Conservation (phyloP, 305 asterid species). For the Euphrasia arctica region DNA sequence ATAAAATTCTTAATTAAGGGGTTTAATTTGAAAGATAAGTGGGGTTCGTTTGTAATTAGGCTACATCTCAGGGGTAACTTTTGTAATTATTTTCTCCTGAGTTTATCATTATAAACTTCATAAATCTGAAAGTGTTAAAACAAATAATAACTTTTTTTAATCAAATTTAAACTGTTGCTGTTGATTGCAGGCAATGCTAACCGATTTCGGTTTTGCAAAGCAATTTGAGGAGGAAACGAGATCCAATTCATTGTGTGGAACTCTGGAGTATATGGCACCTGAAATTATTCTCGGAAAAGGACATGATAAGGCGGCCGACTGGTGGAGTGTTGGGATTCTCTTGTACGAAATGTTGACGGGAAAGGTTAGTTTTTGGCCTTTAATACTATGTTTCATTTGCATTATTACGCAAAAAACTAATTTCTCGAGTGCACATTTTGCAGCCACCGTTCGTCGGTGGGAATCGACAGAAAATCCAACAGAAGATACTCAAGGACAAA, state of each 20-base stretch:
- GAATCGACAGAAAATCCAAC: conserved; percentile 63
- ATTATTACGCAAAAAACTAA: not conserved
- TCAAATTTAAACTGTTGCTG: not conserved
- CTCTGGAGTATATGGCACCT: conserved; percentile 92
- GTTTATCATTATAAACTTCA: too few species aligned
- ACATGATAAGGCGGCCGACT: conserved; percentile 92
- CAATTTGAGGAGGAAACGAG: conserved; percentile 62
- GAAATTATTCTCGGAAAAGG: conserved; percentile 86
- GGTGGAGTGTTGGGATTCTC: conserved; percentile 97
- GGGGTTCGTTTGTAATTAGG: not conserved
- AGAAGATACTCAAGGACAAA: conserved; percentile 65
- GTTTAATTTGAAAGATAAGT: not conserved
- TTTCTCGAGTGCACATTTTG: conserved; percentile 26
- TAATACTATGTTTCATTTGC: not conserved
- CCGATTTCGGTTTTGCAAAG: conserved; percentile 91
- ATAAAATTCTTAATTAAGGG: not conserved
- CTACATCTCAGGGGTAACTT: not conserved
- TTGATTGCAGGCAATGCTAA: conserved; percentile 59
- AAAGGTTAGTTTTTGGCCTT: conserved; percentile 41
- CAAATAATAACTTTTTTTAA: too few species aligned
- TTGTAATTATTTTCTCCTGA: not conserved
- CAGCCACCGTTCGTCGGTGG: conserved; percentile 71
- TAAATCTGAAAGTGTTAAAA: too few species aligned
- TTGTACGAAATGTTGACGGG: conserved; percentile 94
- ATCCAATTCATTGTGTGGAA: conserved; percentile 90